These are phyloP conservation scores for Eremochloa ophiuroides DNA, from an alignment of 176 grass and related monocot genomes.

Conservation along the genomic window DNA sequence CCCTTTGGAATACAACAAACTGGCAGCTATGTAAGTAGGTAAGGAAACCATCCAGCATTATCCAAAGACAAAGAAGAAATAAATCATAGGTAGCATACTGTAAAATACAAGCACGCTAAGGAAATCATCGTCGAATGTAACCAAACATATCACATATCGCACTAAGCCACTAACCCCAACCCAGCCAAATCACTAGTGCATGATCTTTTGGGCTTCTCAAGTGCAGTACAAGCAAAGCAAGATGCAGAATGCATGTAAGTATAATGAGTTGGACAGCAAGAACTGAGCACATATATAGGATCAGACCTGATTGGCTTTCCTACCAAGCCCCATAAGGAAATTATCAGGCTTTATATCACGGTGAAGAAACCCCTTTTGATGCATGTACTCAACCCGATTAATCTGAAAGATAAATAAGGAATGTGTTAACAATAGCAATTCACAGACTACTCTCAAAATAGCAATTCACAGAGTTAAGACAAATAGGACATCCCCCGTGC, in stretches of 20 bases:
- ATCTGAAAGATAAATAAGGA: slow-evolving; percentile 32
- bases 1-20: not conserved
- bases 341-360: slow-evolving; percentile 85
- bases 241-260: not conserved
- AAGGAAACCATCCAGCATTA: not conserved
- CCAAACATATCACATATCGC: not conserved
- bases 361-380: slow-evolving; percentile 73
- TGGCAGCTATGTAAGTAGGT: not conserved
- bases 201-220: not conserved
- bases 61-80: not conserved
- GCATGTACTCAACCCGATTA: slow-evolving; percentile 76
- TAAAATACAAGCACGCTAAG: not conserved
- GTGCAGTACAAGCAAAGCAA: not conserved
- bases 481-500: not conserved
- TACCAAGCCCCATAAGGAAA: slow-evolving; percentile 79
- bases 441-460: no score
- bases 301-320: slow-evolving; percentile 74
- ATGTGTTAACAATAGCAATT: not conserved
- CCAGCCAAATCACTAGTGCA: not conserved
- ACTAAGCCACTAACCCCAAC: not conserved
- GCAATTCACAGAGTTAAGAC: not conserved
- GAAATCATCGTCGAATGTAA: not conserved
- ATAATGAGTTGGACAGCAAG: not conserved
- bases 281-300: not conserved
- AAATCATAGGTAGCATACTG: not conserved